Evolutionary conservation across 495 filamentous ascomycete genomes (phyloP), one percentile per base, ranked within the genome.

Genomic region (Lindgomyces ingoldianus): DNA sequence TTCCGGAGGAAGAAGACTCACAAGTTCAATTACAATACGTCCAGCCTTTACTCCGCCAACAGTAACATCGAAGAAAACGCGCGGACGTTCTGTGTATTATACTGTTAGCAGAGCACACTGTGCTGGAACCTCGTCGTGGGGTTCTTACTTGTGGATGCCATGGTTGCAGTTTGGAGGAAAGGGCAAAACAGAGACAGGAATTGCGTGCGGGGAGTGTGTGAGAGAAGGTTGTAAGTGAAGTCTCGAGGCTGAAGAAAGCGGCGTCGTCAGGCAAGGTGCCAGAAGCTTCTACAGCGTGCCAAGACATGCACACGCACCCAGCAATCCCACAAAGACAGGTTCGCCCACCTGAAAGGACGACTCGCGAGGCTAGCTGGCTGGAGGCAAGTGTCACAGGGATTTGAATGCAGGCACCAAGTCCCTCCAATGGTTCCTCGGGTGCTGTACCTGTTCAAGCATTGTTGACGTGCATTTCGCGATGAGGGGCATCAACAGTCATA

Each of bases 51-150:
- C 81, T 18, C 81, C 78, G 60, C 88, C 90, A 69, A 96, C 89
- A 64, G 88, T 81, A 72, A 97, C 86, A 79, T 96, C 91, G 75
- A 97, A 93, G 79, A 87, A 96, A 76, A 92, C 90, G 61, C 89
- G 84, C 76, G 84, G 83, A 69, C 89, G 87, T 53, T 67, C 70
- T 74, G 52, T 42, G 11, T 10, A 27, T 39, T 8, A 62, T 4
- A 41, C 12, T n/a, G 18, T 44, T 18, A 4, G 9, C 19, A 16
- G 22, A 39, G 14, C 36, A 1, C 27, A 51, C 11, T 25, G 55
- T 42, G 2, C 26, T 41, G 12, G 25, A 42, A 27, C 21, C 12
- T 19, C 8, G 16, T 42, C 27, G 2, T 22, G 36, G 6, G 26
- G 49, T 4, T 50, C 59, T 18, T 63, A 63, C 60, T 63, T 18